Conservation (phyloP, 495 filamentous ascomycete species). For the Penicillium lividum region DNA sequence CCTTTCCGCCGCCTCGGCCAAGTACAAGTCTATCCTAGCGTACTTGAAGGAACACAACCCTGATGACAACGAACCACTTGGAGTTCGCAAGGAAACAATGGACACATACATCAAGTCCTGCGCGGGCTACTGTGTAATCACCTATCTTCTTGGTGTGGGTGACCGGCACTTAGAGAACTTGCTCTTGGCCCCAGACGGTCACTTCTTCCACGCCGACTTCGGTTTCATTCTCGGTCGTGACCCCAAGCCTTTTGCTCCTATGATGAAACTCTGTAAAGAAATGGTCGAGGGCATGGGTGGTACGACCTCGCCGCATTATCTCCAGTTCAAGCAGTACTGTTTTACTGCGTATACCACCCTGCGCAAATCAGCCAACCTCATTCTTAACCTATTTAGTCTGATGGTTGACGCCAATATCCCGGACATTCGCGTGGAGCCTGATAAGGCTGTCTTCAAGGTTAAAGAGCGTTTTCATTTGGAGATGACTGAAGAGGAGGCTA, state of each 20-base stretch:
- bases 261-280: slow-evolving; percentile 95
- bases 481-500: slow-evolving; percentile 90
- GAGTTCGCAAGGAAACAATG: slow-evolving; percentile 88
- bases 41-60: slow-evolving; percentile 92
- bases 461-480: slow-evolving; percentile 92
- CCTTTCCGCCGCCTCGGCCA: slow-evolving; percentile 74
- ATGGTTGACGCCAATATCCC: slow-evolving; percentile 98
- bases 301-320: slow-evolving; percentile 71
- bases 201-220: slow-evolving; percentile 98
- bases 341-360: slow-evolving; percentile 93
- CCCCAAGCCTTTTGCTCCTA: slow-evolving; percentile 93
- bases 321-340: slow-evolving; percentile 89
- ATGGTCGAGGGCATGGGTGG: slow-evolving; percentile 99
- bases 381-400: slow-evolving; percentile 93
- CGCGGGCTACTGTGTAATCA: slow-evolving; percentile 98
- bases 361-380: slow-evolving; percentile 83
- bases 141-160: slow-evolving; percentile 96
- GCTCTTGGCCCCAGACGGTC: slow-evolving; percentile 81
- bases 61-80: slow-evolving; percentile 76
- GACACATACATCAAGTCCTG: slow-evolving; percentile 96
- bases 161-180: slow-evolving; percentile 97
- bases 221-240: slow-evolving; percentile 97
- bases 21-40: slow-evolving; percentile 80
- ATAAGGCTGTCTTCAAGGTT: slow-evolving; percentile 91
- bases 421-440: slow-evolving; percentile 88